phyloP scores from a whole-genome alignment of 1,284 basidiomycete genomes.

The Sphagnurus paluster region DNA sequence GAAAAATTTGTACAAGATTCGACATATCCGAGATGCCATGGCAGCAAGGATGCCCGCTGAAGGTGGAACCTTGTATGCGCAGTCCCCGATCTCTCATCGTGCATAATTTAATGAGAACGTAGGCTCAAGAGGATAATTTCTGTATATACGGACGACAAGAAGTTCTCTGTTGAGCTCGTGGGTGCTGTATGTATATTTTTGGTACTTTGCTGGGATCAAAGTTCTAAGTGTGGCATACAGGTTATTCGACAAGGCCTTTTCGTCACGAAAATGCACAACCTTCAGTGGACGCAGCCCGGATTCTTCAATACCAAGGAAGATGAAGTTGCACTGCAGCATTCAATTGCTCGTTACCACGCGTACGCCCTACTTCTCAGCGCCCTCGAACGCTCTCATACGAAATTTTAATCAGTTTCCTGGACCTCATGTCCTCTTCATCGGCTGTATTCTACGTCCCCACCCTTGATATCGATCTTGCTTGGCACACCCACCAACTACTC shows the following conservation, averaged over 20 bases:
- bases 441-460: conserved; percentile 38
- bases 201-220: background rate
- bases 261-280: conserved; percentile 49
- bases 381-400: no score
- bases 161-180: conserved; percentile 40
- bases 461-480: conserved; percentile 41
- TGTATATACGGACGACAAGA: conserved; percentile 6
- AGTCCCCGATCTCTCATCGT: background rate
- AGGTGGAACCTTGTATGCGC: conserved; percentile 14
- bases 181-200: conserved; percentile 42
- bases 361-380: conserved; percentile 19
- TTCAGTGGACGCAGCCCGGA: conserved; percentile 49
- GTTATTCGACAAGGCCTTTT: conserved; percentile 59
- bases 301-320: conserved; percentile 39
- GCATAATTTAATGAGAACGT: conserved; percentile 1
- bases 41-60: conserved; percentile 5
- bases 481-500: conserved; percentile 42
- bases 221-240: conserved; percentile 24
- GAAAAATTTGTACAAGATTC: background rate
- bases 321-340: conserved; percentile 30
- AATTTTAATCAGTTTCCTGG: conserved; percentile 29
- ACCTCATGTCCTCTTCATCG: conserved; percentile 29
- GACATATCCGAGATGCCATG: background rate
- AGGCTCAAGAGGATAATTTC: conserved; percentile 10
- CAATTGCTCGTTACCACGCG: conserved; percentile 40